These are phyloP conservation scores for Stentor coeruleus DNA, from an alignment of 73 alveolate species.

Conservation along the genomic window DNA sequence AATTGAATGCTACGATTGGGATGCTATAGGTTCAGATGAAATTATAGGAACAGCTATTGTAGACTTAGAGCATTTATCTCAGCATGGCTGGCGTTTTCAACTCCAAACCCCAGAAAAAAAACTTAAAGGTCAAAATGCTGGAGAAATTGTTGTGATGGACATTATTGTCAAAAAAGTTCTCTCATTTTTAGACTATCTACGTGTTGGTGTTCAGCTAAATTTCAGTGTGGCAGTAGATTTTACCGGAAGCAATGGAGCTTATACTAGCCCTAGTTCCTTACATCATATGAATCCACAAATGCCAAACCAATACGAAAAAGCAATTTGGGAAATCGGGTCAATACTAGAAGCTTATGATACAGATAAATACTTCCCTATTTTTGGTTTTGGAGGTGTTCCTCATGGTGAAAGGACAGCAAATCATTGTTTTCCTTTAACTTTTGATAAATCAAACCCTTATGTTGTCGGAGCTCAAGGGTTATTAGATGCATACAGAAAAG, in stretches of 20 bases:
- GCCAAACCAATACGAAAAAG: constrained; percentile 79
- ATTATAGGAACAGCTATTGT: constrained; percentile 41
- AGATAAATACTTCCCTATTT: constrained; percentile 74
- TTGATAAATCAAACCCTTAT: constrained; percentile 52
- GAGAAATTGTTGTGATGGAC: constrained; percentile 3
- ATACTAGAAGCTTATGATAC: constrained; percentile 71
- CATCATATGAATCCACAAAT: constrained; percentile 35
- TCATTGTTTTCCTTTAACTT: constrained; percentile 86
- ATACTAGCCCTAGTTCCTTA: constrained; percentile 50
- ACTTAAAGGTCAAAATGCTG: constrained; percentile 24
- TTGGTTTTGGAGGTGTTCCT: constrained; percentile 96
- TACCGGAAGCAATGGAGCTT: constrained; percentile 80
- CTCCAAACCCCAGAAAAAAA: constrained; percentile 32
- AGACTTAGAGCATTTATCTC: constrained; percentile 35
- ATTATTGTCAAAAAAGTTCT: not conserved
- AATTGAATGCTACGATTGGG: constrained; percentile 61
- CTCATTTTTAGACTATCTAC: constrained; percentile 65
- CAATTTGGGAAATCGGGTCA: constrained; percentile 62
- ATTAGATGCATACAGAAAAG: constrained; percentile 43
- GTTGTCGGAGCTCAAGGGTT: constrained; percentile 59
- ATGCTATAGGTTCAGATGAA: constrained; percentile 42
- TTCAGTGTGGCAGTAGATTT: constrained; percentile 70
- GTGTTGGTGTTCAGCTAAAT: constrained; percentile 79
- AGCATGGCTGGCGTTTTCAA: constrained; percentile 30
- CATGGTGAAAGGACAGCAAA: constrained; percentile 42